Conservation (phyloP, 140 eudicot species). For the Erigeron philadelphicus region DNA sequence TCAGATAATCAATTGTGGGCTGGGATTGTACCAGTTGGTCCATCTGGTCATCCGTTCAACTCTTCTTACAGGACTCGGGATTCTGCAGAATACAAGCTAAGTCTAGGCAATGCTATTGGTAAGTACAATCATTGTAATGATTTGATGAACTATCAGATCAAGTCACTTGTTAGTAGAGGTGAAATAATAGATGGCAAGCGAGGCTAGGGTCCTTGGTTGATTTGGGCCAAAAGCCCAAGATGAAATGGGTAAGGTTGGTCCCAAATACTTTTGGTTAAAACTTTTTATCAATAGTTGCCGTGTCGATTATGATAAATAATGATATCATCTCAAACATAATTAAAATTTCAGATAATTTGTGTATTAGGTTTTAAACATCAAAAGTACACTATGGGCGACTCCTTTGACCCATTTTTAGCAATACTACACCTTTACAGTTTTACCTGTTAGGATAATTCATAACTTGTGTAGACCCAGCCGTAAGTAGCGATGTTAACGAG, state of each 20-base stretch:
- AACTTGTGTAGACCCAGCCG: no score
- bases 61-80: slow-evolving; percentile 88
- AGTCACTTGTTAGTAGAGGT: slow-evolving; percentile 18
- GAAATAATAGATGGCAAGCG: background rate
- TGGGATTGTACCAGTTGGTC: slow-evolving; percentile 84
- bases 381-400: background rate
- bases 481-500: no score
- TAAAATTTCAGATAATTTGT: background rate
- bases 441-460: no score
- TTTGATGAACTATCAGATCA: background rate
- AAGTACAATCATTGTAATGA: slow-evolving; percentile 18
- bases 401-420: background rate
- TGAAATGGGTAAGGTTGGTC: background rate
- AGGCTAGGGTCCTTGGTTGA: background rate
- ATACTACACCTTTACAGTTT: no score
- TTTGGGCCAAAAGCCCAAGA: no score
- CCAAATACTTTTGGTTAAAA: background rate
- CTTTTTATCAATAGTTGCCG: background rate
- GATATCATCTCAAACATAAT: background rate
- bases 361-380: background rate
- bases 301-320: background rate
- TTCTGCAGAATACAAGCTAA: slow-evolving; percentile 73
- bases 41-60: slow-evolving; percentile 90
- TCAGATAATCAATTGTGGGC: slow-evolving; percentile 85
- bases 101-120: slow-evolving; percentile 97